Evolutionary conservation across 768 basidiomycete genomes (phyloP), one percentile per base, ranked within the genome.

Genomic region (Mycena metata): DNA sequence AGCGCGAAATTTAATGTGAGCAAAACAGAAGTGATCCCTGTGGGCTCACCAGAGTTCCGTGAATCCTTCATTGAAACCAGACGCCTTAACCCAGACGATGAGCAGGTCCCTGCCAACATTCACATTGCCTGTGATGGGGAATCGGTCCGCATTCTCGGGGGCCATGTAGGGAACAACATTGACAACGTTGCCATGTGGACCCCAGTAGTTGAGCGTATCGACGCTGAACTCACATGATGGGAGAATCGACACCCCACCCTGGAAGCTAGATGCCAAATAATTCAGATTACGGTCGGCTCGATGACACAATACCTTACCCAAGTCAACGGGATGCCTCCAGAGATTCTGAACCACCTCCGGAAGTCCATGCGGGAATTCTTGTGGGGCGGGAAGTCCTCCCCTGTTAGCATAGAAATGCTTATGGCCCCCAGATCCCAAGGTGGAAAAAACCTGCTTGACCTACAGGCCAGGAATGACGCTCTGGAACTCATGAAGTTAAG

Each of bases 1-100:
- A 72, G 77, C 0, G 84, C 84, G 0, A 81, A 79, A 43, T 86
- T 85, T 68, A 86, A 85, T 57, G 62, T 72, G 0, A 54, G n/a
- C n/a, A n/a, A n/a, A n/a, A n/a, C n/a, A n/a, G n/a, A n/a, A n/a
- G n/a, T n/a, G n/a, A n/a, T n/a, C 59, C 83, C 82, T 0, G 17
- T 45, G 43, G 43, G 43, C 11, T 17, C 11, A n/a, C 11, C 11
- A 17, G 11, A 45, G 8, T 15, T 9, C 70, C 51, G 77, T 24
- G 43, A 58, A 21, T 5, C 16, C 3, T 51, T 75, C 0, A 36
- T 60, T 1, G 30, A 16, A 8, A 67, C 49, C 0, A 54, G 74
- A 45, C 52, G 47, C 46, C 43, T 67, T 24, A 49, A 50, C 8
- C 15, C n/a, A 1, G 41, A 2, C 2, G 19, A 69, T 17, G 23